Percentiles rank a stretch among this genome's conserved stretches.
Conservation (phyloP, 176 grass and related monocot species). For the Leersia perrieri region DNA sequence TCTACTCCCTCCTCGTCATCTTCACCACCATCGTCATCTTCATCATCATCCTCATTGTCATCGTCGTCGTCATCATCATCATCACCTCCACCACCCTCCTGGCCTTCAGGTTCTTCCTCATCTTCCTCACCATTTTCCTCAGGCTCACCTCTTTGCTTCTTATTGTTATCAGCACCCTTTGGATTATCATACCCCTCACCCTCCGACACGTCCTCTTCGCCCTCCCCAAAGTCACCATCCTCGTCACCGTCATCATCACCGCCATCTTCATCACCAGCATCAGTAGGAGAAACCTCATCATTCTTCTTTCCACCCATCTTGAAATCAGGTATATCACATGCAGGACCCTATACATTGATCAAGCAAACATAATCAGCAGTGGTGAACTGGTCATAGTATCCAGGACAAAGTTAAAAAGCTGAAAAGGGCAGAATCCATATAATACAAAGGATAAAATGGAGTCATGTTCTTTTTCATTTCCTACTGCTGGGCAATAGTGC, state of each 20-base stretch:
- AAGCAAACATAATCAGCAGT: slow-evolving; percentile 9
- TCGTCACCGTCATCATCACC: slow-evolving; percentile 42
- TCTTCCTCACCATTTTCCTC: slow-evolving; percentile 67
- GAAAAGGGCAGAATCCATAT: not conserved
- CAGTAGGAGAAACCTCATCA: slow-evolving; percentile 43
- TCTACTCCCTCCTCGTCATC: slow-evolving; percentile 29
- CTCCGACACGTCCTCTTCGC: slow-evolving; percentile 61
- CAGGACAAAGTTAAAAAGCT: not conserved
- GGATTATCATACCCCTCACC: slow-evolving; percentile 63
- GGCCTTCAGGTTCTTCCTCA: slow-evolving; percentile 49
- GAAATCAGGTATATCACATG: slow-evolving; percentile 33
- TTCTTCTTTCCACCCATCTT: slow-evolving; percentile 27
- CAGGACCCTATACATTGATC: slow-evolving; percentile 28
- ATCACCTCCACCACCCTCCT: slow-evolving; percentile 32
- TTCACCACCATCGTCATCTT: not conserved
- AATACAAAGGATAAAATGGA: not conserved
- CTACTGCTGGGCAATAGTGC: not conserved
- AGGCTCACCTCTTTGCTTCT: slow-evolving; percentile 46
- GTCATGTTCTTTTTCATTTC: not conserved
- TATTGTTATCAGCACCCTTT: slow-evolving; percentile 43
- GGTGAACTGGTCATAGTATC: not conserved
- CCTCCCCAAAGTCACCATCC: slow-evolving; percentile 53
- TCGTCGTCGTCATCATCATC: slow-evolving; percentile 10
- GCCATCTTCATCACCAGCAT: slow-evolving; percentile 58
- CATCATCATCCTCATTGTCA: not conserved